Evolutionary conservation across 441 rosid genomes (phyloP), one percentile per base, ranked within the genome.

Genomic region (Eutrema salsugineum): DNA sequence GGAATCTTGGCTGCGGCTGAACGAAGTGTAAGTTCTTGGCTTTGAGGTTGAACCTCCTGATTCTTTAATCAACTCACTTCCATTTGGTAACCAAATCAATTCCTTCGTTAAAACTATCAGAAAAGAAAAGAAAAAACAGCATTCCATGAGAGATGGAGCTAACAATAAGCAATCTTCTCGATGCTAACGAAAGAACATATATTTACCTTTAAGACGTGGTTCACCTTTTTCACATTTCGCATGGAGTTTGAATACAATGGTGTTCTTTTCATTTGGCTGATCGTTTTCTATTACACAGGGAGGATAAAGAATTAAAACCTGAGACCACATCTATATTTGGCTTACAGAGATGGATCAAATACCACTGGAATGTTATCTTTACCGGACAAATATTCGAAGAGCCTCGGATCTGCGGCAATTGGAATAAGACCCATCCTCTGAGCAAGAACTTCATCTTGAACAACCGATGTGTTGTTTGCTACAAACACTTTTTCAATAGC

Each of bases 371-470:
- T 44, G 28, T 59, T 55, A 6, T 27, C 72, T 57, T 57, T 39
- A 93, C 98, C 99, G 71, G 99, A 91, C 66, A 93, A 72, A 83
- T 86, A 88, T 36, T 91, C 97, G 60, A 95, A 95, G 46, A 82
- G 84, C 81, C 93, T 87, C 30, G 99, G 98, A 71, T 95, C 97
- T 66, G 81, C 94, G 10, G 62, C 77, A 56, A 95, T 79, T 27
- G 98, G 99, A 82, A 93, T 74, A 46, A 95, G 96, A 76, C 99
- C 99, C 81, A 95, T 77, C 76, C 97, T 87, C 47, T 91, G 97
- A 61, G 99, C 85, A 77, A 93, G 97, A 78, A 95, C 95, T 83
- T 95, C 99, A 43, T 95, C 99, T 79, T 88, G 93, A 63, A 95
- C 36, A 53, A 93, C 50, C 2, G 99, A 95, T 8, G 99, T 91